Evolutionary conservation across 208 protist genomes (phyloP), one percentile per base, ranked within the genome.

Genomic region (Acanthamoeba healyi): DNA sequence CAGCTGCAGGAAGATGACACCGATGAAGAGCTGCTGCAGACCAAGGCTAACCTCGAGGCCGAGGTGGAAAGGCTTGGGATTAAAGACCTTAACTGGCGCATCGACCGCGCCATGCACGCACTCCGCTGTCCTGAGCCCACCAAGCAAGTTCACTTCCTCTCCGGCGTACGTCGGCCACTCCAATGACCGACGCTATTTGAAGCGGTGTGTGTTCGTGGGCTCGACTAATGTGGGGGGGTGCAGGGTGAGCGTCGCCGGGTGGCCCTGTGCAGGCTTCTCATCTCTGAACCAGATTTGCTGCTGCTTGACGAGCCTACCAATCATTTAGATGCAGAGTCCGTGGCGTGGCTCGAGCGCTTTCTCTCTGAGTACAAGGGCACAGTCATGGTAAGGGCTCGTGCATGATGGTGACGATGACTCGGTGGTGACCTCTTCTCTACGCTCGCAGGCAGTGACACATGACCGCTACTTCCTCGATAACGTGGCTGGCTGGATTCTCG

Each of bases 401-500:
- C n/a, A n/a, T n/a, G n/a, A n/a, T n/a, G n/a, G n/a, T n/a, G n/a
- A n/a, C 44, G 72, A 24, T 44, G 29, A 82, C 2, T 32, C 26
- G n/a, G n/a, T n/a, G n/a, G n/a, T n/a, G n/a, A n/a, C n/a, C n/a
- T 19, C 17, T 44, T 79, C 36, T 44, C 14, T 19, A 24, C 67
- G 32, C 10, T 65, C n/a, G 3, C 10, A 82, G 72, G 95, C 95
- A 17, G 87, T 97, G 26, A 97, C 96, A 74, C 96, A 97, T 40
- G 96, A 97, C 72, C 94, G 96, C n/a, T 97, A 97, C 44, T 97
- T 97, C 72, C 91, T 96, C 22, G 96, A 97, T 38, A 95, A 94
- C 84, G 95, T 97, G 0, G 95, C 95, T 4, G 79, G 61, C 63
- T 97, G 92, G 89, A 97, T 97, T 63, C 38, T 97, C 56, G 94